Evolutionary conservation across 768 basidiomycete species (phyloP).

Genomic region (Coprinopsis sp.): DNA sequence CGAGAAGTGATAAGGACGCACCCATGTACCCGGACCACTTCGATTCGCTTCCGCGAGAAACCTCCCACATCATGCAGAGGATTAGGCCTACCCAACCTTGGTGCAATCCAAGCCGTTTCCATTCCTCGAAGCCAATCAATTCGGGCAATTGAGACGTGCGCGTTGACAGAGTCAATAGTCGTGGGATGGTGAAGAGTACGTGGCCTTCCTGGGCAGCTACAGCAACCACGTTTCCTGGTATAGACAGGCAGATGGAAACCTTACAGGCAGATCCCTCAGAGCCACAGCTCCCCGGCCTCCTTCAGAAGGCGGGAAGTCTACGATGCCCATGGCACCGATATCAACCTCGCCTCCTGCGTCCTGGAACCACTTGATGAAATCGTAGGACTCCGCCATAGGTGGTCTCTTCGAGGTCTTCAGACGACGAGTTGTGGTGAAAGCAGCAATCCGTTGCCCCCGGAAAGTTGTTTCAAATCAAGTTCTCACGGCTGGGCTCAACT

Average conservation of each 20-base stretch:
- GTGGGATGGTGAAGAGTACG: slow-evolving; percentile 78
- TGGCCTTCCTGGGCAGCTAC: slow-evolving; percentile 54
- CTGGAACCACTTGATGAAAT: slow-evolving; percentile 61
- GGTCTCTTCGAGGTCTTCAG: too few relatives aligned
- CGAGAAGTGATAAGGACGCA: slow-evolving; percentile 30
- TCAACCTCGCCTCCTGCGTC: slow-evolving; percentile 49
- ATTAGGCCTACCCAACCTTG: slow-evolving; percentile 86
- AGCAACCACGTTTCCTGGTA: not conserved
- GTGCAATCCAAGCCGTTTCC: slow-evolving; percentile 57
- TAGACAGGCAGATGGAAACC: slow-evolving; percentile 5
- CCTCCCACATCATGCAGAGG: slow-evolving; percentile 96
- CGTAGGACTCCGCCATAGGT: not conserved
- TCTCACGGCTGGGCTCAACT: too few relatives aligned
- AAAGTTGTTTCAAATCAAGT: too few relatives aligned
- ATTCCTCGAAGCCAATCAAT: slow-evolving; percentile 55
- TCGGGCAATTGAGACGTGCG: slow-evolving; percentile 65
- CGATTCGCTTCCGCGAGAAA: slow-evolving; percentile 53
- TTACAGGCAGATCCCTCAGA: slow-evolving; percentile 65
- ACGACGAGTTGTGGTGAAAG: too few relatives aligned
- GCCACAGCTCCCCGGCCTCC: slow-evolving; percentile 77
- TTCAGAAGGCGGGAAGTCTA: slow-evolving; percentile 41
- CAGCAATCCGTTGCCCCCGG: too few relatives aligned
- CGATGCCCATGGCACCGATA: slow-evolving; percentile 38
- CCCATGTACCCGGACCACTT: slow-evolving; percentile 73
- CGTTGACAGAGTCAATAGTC: slow-evolving; percentile 70